These are phyloP conservation scores for Globisporangium mamillatum DNA, from an alignment of 352 stramenopile species.

Conservation along the genomic window DNA sequence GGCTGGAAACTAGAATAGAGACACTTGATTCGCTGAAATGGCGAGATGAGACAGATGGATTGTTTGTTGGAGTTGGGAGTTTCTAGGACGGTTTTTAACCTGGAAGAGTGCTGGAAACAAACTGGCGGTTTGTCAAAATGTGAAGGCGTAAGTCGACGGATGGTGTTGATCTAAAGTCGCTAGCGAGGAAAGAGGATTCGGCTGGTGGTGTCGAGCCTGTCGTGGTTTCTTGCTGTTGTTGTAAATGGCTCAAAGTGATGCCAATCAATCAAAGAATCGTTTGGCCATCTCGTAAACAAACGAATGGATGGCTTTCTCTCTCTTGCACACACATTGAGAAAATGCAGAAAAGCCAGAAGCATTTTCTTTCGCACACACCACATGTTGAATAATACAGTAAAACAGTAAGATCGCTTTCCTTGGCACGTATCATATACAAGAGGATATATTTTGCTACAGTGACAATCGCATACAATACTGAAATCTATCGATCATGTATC, in stretches of 20 bases:
- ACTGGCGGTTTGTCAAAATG: not conserved
- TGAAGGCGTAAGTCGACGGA: not conserved
- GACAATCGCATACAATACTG: too few relatives aligned
- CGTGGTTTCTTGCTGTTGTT: not conserved
- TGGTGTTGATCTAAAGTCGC: too few relatives aligned
- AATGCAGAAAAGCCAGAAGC: not conserved
- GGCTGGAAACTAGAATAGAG: not conserved
- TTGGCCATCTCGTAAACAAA: not conserved
- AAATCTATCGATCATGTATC: too few relatives aligned
- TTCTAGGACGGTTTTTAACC: not conserved
- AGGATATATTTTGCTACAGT: not conserved
- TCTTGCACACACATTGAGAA: not conserved
- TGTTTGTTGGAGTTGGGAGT: not conserved
- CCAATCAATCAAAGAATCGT: not conserved
- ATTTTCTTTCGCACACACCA: not conserved
- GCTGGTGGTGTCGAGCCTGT: not conserved
- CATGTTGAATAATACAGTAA: not conserved
- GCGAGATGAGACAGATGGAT: not conserved
- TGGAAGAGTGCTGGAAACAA: not conserved
- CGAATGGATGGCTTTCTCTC: not conserved
- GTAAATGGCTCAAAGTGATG: not conserved
- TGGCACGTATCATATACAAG: not conserved
- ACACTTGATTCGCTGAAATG: not conserved
- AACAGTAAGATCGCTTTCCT: not conserved
- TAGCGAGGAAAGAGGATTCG: too few relatives aligned